Percentiles rank a stretch among this genome's conserved stretches.
Evolutionary conservation across 164 flowering plant genomes (phyloP).

Genomic region (Pachysandra terminalis): DNA sequence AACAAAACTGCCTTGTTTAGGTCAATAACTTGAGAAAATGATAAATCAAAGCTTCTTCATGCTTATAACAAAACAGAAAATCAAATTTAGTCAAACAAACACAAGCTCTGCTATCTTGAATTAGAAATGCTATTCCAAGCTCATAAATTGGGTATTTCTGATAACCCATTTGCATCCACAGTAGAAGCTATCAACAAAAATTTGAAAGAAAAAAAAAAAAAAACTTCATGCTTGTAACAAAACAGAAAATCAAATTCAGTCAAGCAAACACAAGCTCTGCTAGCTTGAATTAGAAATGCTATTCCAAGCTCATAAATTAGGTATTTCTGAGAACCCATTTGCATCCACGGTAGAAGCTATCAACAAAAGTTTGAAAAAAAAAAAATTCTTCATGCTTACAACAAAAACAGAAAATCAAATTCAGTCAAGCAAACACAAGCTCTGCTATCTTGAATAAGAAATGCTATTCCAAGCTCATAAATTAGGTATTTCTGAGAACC

Average conservation of each 20-base stretch:
- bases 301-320: background rate
- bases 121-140: background rate
- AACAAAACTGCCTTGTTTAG: too few species aligned
- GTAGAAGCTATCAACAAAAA: too few species aligned
- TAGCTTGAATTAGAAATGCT: background rate
- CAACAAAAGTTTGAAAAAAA: too few species aligned
- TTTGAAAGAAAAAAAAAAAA: too few species aligned
- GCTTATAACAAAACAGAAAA: too few species aligned
- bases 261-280: background rate
- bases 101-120: background rate
- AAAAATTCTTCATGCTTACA: too few species aligned
- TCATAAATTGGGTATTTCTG: background rate
- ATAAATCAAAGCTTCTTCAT: too few species aligned
- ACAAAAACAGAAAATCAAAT: too few species aligned
- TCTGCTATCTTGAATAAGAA: background rate
- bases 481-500: background rate
- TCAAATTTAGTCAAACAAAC: background rate
- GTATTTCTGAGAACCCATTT: background rate
- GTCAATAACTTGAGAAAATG: too few species aligned
- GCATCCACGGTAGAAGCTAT: too few species aligned
- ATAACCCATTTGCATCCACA: background rate
- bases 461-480: background rate
- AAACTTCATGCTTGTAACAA: too few species aligned
- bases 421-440: background rate
- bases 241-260: too few species aligned